Evolutionary conservation across 768 basidiomycete genomes (phyloP).

Genomic region (Suillus subluteus): DNA sequence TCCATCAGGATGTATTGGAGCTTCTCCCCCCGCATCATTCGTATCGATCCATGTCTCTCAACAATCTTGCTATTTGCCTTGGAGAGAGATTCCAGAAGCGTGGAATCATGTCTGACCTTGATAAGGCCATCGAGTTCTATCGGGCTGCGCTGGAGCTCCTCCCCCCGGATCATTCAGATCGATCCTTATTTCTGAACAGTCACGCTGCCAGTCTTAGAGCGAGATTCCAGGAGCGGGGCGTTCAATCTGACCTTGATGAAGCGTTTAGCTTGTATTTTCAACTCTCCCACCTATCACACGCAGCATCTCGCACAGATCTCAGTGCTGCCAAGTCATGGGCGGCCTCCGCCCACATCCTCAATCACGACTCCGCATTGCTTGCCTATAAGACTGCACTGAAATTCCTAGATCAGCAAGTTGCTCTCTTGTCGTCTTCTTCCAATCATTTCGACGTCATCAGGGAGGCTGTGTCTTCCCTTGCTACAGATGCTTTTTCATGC

Average conservation of each 20-base stretch:
- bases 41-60: constrained; percentile 7
- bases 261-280: not conserved
- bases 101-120: constrained; percentile 16
- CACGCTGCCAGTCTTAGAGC: not conserved
- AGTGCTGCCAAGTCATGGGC: not conserved
- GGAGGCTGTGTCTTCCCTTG: constrained; percentile 14
- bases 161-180: not conserved
- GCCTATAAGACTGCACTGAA: constrained; percentile 8
- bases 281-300: not conserved
- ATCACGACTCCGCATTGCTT: not conserved
- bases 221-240: not conserved
- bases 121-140: constrained; percentile 13
- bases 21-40: not conserved
- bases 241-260: not conserved
- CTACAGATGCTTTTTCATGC: constrained; percentile 28
- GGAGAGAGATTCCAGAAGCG: constrained; percentile 7
- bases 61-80: constrained; percentile 16
- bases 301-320: not conserved
- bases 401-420: constrained; percentile 7
- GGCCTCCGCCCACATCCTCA: not conserved
- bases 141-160: not conserved
- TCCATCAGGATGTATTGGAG: not conserved
- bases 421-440: not conserved
- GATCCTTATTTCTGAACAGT: not conserved
- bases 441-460: not conserved